These are phyloP conservation scores for Calonectria pseudoreteaudii DNA, from an alignment of 2,329 filamentous ascomycete genomes.

Conservation along the genomic window DNA sequence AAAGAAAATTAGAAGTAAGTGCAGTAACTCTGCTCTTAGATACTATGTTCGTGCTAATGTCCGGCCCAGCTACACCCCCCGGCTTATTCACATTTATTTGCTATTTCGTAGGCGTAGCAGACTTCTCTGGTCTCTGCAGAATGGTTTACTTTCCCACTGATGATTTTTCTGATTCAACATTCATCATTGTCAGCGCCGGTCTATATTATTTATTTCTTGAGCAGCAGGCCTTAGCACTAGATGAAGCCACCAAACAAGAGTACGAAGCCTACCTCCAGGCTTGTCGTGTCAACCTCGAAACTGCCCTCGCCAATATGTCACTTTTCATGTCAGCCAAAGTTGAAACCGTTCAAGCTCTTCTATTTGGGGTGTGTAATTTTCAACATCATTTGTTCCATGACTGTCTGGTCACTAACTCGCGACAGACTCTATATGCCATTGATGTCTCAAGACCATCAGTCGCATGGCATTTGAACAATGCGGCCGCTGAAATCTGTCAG, in stretches of 20 bases:
- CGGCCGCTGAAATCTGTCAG: conserved; percentile 70
- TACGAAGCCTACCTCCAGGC: conserved; percentile 53
- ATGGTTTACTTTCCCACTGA: conserved; percentile 65
- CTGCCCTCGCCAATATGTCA: conserved; percentile 62
- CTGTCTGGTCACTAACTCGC: conserved; percentile 9
- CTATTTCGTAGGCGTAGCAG: conserved; percentile 60
- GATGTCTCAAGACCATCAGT: conserved; percentile 72
- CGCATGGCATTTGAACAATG: conserved; percentile 72
- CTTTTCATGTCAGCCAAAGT: conserved; percentile 67
- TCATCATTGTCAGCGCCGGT: conserved; percentile 62
- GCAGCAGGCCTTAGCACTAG: conserved; percentile 52
- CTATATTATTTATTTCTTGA: conserved; percentile 64
- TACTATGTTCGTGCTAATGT: not conserved
- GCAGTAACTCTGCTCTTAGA: not conserved
- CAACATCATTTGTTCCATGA: too few species aligned
- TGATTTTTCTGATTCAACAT: conserved; percentile 61
- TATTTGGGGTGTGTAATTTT: conserved; percentile 64
- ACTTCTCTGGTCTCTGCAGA: conserved; percentile 63
- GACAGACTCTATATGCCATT: conserved; percentile 69
- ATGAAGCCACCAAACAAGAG: conserved; percentile 47
- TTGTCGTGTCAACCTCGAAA: conserved; percentile 63
- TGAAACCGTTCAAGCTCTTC: conserved; percentile 68
- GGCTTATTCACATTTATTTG: conserved; percentile 64
- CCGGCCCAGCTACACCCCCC: conserved; percentile 54
- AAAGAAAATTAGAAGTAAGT: conserved; percentile 59